Conservation (phyloP, 768 basidiomycete species). For the Mycena capillaripes region DNA sequence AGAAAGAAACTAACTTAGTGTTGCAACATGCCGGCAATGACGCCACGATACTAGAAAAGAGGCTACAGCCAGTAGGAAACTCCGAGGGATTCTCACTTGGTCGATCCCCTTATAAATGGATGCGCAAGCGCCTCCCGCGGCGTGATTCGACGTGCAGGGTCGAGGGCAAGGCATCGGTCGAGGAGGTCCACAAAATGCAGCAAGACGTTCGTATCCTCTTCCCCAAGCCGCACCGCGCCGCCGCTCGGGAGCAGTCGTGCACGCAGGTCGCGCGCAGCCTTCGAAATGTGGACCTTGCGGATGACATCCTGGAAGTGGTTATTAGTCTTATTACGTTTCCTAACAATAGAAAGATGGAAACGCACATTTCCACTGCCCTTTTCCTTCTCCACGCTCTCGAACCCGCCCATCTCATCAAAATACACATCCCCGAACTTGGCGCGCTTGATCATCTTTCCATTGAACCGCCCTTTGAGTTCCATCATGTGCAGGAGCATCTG, state of each 20-base stretch:
- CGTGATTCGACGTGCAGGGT: conserved; percentile 88
- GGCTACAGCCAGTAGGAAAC: not conserved
- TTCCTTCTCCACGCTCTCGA: conserved; percentile 87
- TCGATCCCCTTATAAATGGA: conserved; percentile 81
- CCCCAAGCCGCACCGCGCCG: conserved; percentile 71
- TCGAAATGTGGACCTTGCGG: conserved; percentile 86
- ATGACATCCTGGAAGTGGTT: conserved; percentile 77
- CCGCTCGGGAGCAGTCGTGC: conserved; percentile 80
- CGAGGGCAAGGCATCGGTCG: conserved; percentile 91
- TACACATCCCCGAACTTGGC: conserved; percentile 93
- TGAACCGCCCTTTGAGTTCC: conserved; percentile 96
- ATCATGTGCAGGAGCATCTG: conserved; percentile 99
- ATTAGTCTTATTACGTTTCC: conserved; percentile 39
- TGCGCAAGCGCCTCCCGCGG: conserved; percentile 92
- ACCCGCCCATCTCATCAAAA: conserved; percentile 94
- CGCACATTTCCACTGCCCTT: conserved; percentile 87
- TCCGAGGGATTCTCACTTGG: conserved; percentile 14
- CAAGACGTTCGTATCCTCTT: conserved; percentile 89
- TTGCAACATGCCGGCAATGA: too few relatives aligned
- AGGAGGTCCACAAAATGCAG: conserved; percentile 89
- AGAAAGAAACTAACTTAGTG: conserved; percentile 7
- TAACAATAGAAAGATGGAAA: conserved; percentile 39
- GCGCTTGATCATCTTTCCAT: conserved; percentile 94
- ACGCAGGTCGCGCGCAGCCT: conserved; percentile 85
- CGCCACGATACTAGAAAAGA: too few relatives aligned